These are phyloP conservation scores for Saitozyma podzolica DNA, from an alignment of 768 basidiomycete species.

Conservation along the genomic window DNA sequence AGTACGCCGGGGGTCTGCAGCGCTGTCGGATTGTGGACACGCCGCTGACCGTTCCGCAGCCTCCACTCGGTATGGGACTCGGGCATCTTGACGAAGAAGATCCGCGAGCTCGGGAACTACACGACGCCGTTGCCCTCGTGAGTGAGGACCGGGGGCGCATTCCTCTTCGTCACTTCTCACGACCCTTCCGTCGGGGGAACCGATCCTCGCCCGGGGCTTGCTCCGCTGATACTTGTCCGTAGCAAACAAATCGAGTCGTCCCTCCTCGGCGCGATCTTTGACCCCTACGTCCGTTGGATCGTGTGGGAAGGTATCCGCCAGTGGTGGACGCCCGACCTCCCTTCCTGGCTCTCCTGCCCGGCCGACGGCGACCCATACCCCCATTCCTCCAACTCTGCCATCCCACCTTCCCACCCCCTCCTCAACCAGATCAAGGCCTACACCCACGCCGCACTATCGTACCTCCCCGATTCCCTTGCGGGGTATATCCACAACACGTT, in stretches of 20 bases:
- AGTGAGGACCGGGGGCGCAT: conserved; percentile 16
- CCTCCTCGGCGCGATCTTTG: conserved; percentile 78
- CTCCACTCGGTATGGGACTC: conserved; percentile 88
- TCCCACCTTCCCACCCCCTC: conserved; percentile 14
- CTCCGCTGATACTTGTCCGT: neutral
- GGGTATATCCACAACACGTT: conserved; percentile 4
- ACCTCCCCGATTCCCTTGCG: conserved; percentile 19
- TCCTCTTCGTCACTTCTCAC: neutral
- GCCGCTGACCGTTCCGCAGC: conserved; percentile 55
- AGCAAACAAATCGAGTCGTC: conserved; percentile 63
- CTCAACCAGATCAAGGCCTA: conserved; percentile 21
- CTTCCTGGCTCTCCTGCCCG: conserved; percentile 71
- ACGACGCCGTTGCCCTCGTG: conserved; percentile 66
- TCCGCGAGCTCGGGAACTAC: conserved; percentile 81
- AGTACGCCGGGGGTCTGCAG: conserved; percentile 57
- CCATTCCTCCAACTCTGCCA: conserved; percentile 31
- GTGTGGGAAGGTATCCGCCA: conserved; percentile 78
- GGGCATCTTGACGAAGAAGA: conserved; percentile 74
- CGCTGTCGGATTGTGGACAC: neutral
- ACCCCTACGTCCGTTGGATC: conserved; percentile 80
- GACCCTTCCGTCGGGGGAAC: too few relatives aligned
- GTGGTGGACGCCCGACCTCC: conserved; percentile 65
- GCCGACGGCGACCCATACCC: conserved; percentile 47
- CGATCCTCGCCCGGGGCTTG: too few relatives aligned
- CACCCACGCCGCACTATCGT: conserved; percentile 14